These are phyloP conservation scores for Fusarium denticulatum DNA, from an alignment of 2,329 filamentous ascomycete species.

Conservation along the genomic window DNA sequence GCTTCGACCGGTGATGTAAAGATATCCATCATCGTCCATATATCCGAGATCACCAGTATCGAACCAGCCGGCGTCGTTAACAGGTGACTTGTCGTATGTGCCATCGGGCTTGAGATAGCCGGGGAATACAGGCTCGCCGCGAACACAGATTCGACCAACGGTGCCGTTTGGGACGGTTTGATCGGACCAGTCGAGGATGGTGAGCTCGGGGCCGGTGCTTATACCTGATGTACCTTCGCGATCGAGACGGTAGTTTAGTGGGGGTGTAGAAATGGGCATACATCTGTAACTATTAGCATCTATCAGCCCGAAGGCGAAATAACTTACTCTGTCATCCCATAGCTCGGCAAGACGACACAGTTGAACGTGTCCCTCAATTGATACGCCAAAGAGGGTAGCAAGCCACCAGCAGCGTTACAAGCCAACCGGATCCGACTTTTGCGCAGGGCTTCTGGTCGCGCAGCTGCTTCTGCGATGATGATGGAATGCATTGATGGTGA, in stretches of 20 bases:
- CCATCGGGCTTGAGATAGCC: neutral
- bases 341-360: slow-evolving; percentile 3
- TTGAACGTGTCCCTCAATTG: neutral
- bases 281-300: neutral
- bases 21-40: slow-evolving; percentile 1
- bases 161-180: neutral
- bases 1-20: slow-evolving; percentile 14
- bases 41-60: slow-evolving; percentile 7
- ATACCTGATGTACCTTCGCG: slow-evolving; percentile 7
- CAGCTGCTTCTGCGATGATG: slow-evolving; percentile 1
- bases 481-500: slow-evolving; percentile 8
- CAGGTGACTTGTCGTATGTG: neutral
- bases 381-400: neutral
- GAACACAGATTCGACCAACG: slow-evolving; percentile 3
- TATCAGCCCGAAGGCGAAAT: rapidly evolving
- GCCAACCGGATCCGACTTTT: neutral
- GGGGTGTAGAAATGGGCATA: slow-evolving; percentile 3
- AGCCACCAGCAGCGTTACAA: slow-evolving; percentile 5
- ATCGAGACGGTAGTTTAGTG: neutral
- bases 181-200: slow-evolving; percentile 3
- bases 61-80: neutral
- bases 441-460: neutral
- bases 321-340: slow-evolving; percentile 19
- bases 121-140: neutral
- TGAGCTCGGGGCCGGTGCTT: slow-evolving; percentile 8